Evolutionary conservation across 2,329 filamentous ascomycete genomes (phyloP).

Genomic region (Colletotrichum cordylinicola): DNA sequence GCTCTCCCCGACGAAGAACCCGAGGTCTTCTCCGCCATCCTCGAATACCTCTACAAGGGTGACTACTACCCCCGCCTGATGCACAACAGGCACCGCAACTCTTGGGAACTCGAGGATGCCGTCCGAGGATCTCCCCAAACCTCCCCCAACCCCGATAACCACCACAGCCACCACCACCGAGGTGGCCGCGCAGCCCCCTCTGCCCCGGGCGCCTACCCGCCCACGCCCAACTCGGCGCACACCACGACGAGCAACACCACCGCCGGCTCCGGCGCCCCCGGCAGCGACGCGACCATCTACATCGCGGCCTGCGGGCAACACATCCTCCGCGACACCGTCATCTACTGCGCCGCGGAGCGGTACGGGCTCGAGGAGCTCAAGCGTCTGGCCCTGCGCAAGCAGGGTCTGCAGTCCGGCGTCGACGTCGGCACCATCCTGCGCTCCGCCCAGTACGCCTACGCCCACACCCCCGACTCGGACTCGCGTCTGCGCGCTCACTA

Average conservation of each 20-base stretch:
- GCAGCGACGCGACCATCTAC: slow-evolving; percentile 78
- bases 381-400: slow-evolving; percentile 89
- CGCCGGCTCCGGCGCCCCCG: slow-evolving; percentile 52
- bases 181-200: slow-evolving; percentile 48
- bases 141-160: slow-evolving; percentile 55
- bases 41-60: slow-evolving; percentile 97
- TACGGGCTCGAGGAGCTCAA: slow-evolving; percentile 94
- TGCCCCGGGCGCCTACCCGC: slow-evolving; percentile 30
- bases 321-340: slow-evolving; percentile 88
- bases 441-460: slow-evolving; percentile 93
- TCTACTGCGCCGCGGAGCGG: slow-evolving; percentile 91
- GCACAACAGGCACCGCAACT: slow-evolving; percentile 84
- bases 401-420: slow-evolving; percentile 91
- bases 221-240: slow-evolving; percentile 47
- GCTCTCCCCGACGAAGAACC: slow-evolving; percentile 80
- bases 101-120: slow-evolving; percentile 87
- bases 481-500: slow-evolving; percentile 94
- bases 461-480: slow-evolving; percentile 92
- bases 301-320: slow-evolving; percentile 76
- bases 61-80: slow-evolving; percentile 93
- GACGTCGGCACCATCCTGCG: slow-evolving; percentile 90
- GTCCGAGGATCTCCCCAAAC: slow-evolving; percentile 48
- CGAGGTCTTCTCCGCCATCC: slow-evolving; percentile 89
- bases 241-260: slow-evolving; percentile 65
- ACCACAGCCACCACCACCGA: slow-evolving; percentile 27